Evolutionary conservation across 2,329 filamentous ascomycete species (phyloP), one percentile per base, ranked within the genome.

Genomic region (Pseudogymnoascus sp.): DNA sequence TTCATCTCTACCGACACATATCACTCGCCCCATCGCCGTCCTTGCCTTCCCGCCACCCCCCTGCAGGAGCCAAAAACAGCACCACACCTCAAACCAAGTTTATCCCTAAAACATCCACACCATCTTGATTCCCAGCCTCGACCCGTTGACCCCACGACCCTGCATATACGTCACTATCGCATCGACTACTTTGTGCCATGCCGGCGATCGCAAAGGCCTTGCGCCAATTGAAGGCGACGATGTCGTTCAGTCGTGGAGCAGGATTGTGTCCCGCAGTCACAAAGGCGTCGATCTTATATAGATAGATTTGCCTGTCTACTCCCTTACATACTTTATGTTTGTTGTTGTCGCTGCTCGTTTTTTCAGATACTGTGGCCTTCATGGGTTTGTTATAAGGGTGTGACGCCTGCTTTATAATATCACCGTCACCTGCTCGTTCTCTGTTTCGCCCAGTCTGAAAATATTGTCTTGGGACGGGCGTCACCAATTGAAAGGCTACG

Each of bases 281-380:
- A 8, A 11, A 9, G 28, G 25, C 28, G 49, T 55, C 49, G 49
- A 55, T 55, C 49, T 22, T 55, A 22, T 55, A 55, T 55, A 55
- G 8, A 33, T 55, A 55, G 28, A 55, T 35, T 55, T 33, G 25
- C 9, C 49, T 1, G n/a, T 35, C 49, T 33, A 8, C 49, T 55
- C 49, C 49, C 49, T 55, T 55, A 55, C 49, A 22, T 33, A 55
- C 49, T 55, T 55, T 22, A 55, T 35, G 11, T 33, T 55, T 55
- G 49, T 5, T 55, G 49, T 35, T 35, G 49, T 33, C 28, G 16
- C 22, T 9, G n/a, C 28, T 55, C 11, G 71, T 55, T 14, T 33
- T 22, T 1, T 5, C 28, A 55, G 49, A 35, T 35, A 55, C 49
- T 35, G 49, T 55, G n/a, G 49, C 49, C 5, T 22, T 2, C n/a